Evolutionary conservation across 225 moss, liverwort and hornwort species (phyloP).

Genomic region (Physcomitrellopsis africana): DNA sequence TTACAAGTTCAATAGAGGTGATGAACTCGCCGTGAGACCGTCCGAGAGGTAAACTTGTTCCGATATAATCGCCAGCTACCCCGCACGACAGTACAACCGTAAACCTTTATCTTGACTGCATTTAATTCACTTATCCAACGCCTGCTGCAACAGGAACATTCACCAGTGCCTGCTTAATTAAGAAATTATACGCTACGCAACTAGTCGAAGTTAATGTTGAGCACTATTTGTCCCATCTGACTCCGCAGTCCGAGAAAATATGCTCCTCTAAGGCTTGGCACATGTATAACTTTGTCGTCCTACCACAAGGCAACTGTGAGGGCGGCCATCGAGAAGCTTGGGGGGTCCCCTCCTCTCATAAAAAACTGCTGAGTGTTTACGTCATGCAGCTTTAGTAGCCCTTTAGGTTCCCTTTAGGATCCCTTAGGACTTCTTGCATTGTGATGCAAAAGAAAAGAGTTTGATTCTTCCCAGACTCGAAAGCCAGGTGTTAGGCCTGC

Average conservation of each 20-base stretch:
- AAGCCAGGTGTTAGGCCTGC: conserved; percentile 27
- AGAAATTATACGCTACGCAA: not conserved
- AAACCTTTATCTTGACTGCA: conserved; percentile 2
- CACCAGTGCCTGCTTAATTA: not conserved
- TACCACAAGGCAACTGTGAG: not conserved
- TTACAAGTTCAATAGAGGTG: too few relatives aligned
- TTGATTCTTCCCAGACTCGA: conserved; percentile 18
- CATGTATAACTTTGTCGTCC: conserved; percentile 33
- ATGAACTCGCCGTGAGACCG: too few relatives aligned
- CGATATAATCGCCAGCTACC: not conserved
- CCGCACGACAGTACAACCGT: not conserved
- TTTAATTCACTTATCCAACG: not conserved
- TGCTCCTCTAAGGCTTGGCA: conserved; percentile 13
- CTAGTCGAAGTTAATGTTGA: conserved; percentile 21
- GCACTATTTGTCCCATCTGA: conserved; percentile 26
- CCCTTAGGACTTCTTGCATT: not conserved
- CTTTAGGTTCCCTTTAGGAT: too few relatives aligned
- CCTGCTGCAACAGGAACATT: not conserved
- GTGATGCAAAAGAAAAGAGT: conserved; percentile 29
- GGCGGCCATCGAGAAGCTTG: conserved; percentile 4
- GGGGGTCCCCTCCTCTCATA: conserved; percentile 26
- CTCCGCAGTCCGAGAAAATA: conserved; percentile 26
- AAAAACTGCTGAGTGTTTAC: conserved; percentile 15
- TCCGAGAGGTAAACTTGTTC: too few relatives aligned
- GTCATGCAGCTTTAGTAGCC: conserved; percentile 19